Evolutionary conservation across 495 filamentous ascomycete genomes (phyloP).

Genomic region (Tuber magnatum): DNA sequence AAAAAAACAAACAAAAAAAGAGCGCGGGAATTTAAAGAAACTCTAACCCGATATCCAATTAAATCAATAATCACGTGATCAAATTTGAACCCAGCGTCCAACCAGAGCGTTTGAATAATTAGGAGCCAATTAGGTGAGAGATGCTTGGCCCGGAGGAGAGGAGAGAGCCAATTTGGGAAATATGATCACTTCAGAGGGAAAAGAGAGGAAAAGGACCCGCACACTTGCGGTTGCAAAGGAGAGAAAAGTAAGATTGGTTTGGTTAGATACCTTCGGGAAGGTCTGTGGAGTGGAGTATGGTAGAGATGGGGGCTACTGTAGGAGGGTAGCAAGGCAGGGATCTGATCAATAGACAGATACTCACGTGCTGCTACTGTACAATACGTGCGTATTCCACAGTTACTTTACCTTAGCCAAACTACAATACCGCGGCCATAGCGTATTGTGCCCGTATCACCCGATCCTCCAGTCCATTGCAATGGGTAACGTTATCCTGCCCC

Average conservation of each 20-base stretch:
- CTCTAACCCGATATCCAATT: background rate
- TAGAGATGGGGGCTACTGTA: background rate
- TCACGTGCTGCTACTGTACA: background rate
- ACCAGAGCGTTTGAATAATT: background rate
- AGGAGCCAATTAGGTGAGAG: background rate
- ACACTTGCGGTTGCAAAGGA: background rate
- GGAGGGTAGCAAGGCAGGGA: background rate
- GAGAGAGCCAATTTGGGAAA: background rate
- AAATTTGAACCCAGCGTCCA: background rate
- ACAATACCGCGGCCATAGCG: background rate
- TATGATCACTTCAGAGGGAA: background rate
- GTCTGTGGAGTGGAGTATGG: background rate
- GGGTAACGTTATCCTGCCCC: background rate
- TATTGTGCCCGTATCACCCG: background rate
- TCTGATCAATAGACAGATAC: background rate
- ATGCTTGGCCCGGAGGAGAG: background rate
- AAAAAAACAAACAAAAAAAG: background rate
- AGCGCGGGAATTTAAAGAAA: background rate
- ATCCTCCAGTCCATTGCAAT: background rate
- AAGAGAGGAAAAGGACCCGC: background rate
- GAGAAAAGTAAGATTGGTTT: background rate
- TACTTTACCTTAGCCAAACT: background rate
- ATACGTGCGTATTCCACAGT: background rate
- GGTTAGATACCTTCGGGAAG: background rate
- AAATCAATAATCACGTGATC: background rate